Evolutionary conservation across 2,329 filamentous ascomycete species (phyloP).

Genomic region (Colletotrichum tabaci): DNA sequence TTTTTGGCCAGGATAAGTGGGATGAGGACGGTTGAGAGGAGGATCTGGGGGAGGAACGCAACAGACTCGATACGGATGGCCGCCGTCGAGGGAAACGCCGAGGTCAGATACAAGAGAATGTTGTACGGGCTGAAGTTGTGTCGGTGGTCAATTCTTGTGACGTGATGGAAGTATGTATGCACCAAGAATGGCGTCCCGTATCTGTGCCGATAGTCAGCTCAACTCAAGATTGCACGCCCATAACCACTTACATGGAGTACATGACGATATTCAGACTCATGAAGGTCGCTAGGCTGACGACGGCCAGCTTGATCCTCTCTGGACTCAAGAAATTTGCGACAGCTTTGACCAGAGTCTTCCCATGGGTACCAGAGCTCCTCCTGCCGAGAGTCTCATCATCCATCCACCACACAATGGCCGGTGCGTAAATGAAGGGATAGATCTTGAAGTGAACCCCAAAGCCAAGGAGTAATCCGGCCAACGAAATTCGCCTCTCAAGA

Average conservation of each 20-base stretch:
- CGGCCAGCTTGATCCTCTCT: constrained; percentile 70
- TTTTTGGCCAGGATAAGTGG: constrained; percentile 84
- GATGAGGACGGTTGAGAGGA: constrained; percentile 83
- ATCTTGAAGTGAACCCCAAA: constrained; percentile 97
- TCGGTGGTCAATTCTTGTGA: constrained; percentile 93
- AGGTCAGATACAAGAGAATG: constrained; percentile 88
- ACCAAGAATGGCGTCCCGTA: constrained; percentile 87
- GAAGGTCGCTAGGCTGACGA: constrained; percentile 82
- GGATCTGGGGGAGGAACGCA: constrained; percentile 90
- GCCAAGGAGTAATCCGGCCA: constrained; percentile 84
- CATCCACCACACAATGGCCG: constrained; percentile 86
- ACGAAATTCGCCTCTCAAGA: constrained; percentile 69
- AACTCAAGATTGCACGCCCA: neutral
- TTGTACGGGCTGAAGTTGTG: constrained; percentile 99
- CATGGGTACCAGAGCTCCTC: neutral
- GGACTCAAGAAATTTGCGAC: constrained; percentile 64
- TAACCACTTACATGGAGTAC: constrained; percentile 75
- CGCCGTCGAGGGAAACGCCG: constrained; percentile 67
- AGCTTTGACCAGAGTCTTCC: constrained; percentile 44
- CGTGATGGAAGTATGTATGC: constrained; percentile 94
- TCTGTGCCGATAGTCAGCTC: constrained; percentile 54
- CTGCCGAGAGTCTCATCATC: constrained; percentile 66
- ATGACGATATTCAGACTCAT: constrained; percentile 81
- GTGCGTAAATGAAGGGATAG: constrained; percentile 96
- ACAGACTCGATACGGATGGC: constrained; percentile 77